Percentiles rank a stretch among this genome's conserved stretches.
These are phyloP conservation scores for Pyracantha coccinea DNA, from an alignment of 331 rosid species.

Conservation along the genomic window DNA sequence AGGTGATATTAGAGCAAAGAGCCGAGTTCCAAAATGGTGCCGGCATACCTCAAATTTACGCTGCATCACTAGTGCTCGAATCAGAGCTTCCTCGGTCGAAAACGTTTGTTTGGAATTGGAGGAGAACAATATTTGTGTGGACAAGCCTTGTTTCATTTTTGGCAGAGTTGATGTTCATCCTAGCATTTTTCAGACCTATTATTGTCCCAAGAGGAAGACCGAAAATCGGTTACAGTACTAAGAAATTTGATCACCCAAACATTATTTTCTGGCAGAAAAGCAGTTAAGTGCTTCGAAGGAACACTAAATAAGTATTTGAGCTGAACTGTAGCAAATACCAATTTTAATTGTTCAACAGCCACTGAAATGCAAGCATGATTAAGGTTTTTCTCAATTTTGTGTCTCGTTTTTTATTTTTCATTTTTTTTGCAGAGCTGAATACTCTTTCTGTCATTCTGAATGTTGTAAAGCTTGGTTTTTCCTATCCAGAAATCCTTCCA, in stretches of 20 bases:
- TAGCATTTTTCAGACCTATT: not conserved
- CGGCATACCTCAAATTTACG: constrained; percentile 13
- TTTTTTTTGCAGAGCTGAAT: too few relatives aligned
- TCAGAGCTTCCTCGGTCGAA: constrained; percentile 12
- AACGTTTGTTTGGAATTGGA: constrained; percentile 11
- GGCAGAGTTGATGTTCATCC: constrained; percentile 8
- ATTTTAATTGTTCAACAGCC: not conserved
- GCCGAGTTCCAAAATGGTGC: constrained; percentile 2
- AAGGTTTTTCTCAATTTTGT: not conserved
- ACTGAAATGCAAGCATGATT: not conserved
- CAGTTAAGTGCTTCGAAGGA: not conserved
- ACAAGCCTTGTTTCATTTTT: constrained; percentile 4
- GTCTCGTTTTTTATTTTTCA: not conserved
- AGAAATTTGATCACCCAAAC: not conserved
- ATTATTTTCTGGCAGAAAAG: not conserved
- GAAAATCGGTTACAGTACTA: not conserved
- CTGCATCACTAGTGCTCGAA: constrained; percentile 6
- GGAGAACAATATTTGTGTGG: constrained; percentile 22
- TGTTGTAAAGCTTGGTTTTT: too few relatives aligned
- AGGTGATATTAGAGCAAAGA: constrained; percentile 18
- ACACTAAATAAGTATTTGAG: too few relatives aligned
- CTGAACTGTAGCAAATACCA: too few relatives aligned
- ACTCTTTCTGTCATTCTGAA: too few relatives aligned
- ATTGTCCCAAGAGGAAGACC: constrained; percentile 7
- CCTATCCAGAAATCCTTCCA: too few relatives aligned